A percentile compares a stretch with the other conserved stretches of the same genome.
phyloP scores from a whole-genome alignment of 768 basidiomycete genomes.

The Russula vinacea region DNA sequence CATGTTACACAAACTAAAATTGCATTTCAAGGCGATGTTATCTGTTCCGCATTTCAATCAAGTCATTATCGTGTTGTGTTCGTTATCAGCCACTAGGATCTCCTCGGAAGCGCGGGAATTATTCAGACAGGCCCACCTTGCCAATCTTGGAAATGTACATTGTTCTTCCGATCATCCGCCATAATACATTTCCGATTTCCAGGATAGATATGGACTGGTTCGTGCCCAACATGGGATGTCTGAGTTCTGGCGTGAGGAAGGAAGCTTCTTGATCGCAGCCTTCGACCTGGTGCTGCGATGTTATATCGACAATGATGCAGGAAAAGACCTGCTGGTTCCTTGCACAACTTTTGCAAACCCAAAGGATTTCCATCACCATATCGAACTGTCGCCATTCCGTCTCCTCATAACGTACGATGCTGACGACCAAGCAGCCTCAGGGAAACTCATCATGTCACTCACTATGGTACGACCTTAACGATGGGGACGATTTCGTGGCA shows the following conservation, averaged over 20 bases:
- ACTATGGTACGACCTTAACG: conserved; percentile 19
- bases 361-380: neutral
- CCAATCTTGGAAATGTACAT: conserved; percentile 9
- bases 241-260: conserved; percentile 4
- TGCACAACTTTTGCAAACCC: neutral
- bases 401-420: too few relatives aligned
- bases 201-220: neutral
- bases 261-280: conserved; percentile 3
- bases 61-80: conserved; percentile 49
- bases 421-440: neutral
- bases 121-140: conserved; percentile 8
- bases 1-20: neutral
- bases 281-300: neutral
- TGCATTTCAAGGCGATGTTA: neutral
- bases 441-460: conserved; percentile 8
- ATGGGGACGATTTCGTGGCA: neutral
- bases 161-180: neutral
- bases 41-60: conserved; percentile 40
- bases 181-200: neutral
- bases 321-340: neutral
- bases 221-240: neutral
- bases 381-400: neutral
- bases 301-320: neutral
- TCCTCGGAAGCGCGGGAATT: conserved; percentile 50
- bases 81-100: conserved; percentile 43